Evolutionary conservation across 352 stramenopile genomes (phyloP), one percentile per base, ranked within the genome.

Genomic region (Albugo candida): DNA sequence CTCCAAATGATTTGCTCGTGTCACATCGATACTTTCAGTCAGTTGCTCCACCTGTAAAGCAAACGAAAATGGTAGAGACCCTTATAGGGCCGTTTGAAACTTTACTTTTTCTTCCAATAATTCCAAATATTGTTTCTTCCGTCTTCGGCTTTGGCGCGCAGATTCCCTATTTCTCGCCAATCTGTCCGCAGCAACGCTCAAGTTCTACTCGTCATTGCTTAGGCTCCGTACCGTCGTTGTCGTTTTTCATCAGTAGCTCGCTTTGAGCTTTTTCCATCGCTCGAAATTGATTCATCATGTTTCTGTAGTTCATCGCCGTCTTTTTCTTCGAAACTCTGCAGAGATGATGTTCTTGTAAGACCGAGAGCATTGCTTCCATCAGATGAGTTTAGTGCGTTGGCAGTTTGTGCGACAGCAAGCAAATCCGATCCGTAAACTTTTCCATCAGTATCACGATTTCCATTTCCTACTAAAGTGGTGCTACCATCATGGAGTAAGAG

Each of bases 71-170:
- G 18, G 18, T 17, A 11, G 45, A 37, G 43, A 39, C n/a, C 19
- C 18, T 42, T 43, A 50, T 18, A 14, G 4, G 11, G 43, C 36
- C 20, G 36, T 20, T 12, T 2, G 0, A n/a, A 12, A 51, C 54
- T 0, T 31, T 13, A 82, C 75, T 61, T 92, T 92, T 44, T 89
- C 79, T 60, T 92, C 79, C 6, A 92, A 54, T 18, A 92, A 55
- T 57, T 92, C 79, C 27, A 92, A 46, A 44, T 92, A 92, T 55
- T 92, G 79, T 46, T 92, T 92, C 68, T 92, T 92, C 31, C 79
- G 76, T 41, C 79, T 76, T 13, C 79, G 79, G 52, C 79, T 92
- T 57, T 92, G 79, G 34, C 79, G 74, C 5, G 79, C 79, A 2
- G 79, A 92, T 59, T 92, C 79, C n/a, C 79, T 72, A 58, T 92